A percentile compares a stretch with the other conserved stretches of the same genome.
phyloP scores from a whole-genome alignment of 495 filamentous ascomycete species.

The Filosporella fistucella region DNA sequence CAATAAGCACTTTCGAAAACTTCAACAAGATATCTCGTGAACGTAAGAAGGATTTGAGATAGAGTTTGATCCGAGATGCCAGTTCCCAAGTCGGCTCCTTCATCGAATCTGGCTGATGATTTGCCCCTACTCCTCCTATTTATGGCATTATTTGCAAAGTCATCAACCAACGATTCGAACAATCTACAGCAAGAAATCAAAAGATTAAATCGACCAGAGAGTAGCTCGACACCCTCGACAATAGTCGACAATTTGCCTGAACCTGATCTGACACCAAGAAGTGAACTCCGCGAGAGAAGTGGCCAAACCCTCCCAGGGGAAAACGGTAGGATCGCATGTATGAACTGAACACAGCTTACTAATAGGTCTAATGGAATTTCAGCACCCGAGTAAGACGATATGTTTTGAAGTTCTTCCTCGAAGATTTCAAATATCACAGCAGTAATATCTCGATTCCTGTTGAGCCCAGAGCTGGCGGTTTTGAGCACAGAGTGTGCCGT shows the following conservation, averaged over 20 bases:
- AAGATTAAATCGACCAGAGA: constrained; percentile 71
- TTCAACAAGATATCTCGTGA: constrained; percentile 69
- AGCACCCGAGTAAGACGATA: constrained; percentile 36
- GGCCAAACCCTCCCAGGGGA: constrained; percentile 84
- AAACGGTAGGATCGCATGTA: constrained; percentile 63
- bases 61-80: constrained; percentile 75
- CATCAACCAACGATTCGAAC: constrained; percentile 71
- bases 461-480: constrained; percentile 68
- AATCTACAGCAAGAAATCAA: constrained; percentile 65
- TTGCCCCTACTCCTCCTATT: constrained; percentile 58
- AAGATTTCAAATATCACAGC: constrained; percentile 79
- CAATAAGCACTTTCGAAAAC: constrained; percentile 74
- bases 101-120: constrained; percentile 44
- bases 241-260: constrained; percentile 71
- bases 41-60: constrained; percentile 63
- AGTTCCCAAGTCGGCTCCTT: constrained; percentile 52
- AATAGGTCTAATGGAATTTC: constrained; percentile 55
- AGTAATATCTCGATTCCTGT: constrained; percentile 71
- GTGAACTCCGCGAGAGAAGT: constrained; percentile 70
- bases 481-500: constrained; percentile 50
- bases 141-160: constrained; percentile 67
- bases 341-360: constrained; percentile 73
- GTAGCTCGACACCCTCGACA: constrained; percentile 70
- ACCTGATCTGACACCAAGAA: constrained; percentile 68
- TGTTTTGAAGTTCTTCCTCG: constrained; percentile 56